Base-by-base conservation (phyloP, 768 basidiomycete genomes). In the Tricholoma flavovirens region DNA sequence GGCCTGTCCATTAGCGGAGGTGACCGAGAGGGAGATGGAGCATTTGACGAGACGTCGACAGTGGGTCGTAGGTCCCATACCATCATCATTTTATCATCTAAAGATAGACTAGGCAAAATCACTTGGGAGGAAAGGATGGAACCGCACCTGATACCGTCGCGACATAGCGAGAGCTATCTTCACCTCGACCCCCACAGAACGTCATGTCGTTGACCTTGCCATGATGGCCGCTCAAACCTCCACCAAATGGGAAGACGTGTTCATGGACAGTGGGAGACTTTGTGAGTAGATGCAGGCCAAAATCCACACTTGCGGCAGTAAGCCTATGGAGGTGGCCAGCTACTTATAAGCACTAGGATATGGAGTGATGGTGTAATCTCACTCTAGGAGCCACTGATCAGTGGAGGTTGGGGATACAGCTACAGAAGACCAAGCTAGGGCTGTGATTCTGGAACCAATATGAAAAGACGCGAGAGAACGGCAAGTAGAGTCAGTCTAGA, bases 51-150 rank as follows among this genome's bases (percentile, higher is more conserved):
- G 42, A 79, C 72, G 53, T 80, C 70, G 46, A 77, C 54, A 33
- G 74, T 65, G 0, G 90, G 89, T 62, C 79, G 74, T n/a, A 93
- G 77, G 69, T 92, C 89, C 90, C 90, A 92, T 6, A 92, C 83
- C 83, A 90, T 87, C 36, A 90, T 78, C 80, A 87, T 86, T 66
- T 83, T 88, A 71, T 92, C 90, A 61, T 90, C 89, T 89, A 21
- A 32, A 6, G 50, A 36, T 24, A 22, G 29, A 55, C 52, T 55
- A 57, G 32, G 48, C 10, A 22, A 35, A 8, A 40, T 59, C 21
- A 12, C 43, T 40, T 45, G 60, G 55, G 22, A 51, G 33, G 24
- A 22, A 57, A 11, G 21, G 26, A 46, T 22, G 53, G 29, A 40
- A 51, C 56, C 71, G 56, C 64, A 84, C 90, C 89, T 55, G 90